Percentiles rank a stretch among this genome's conserved stretches.
phyloP scores from a whole-genome alignment of 768 basidiomycete species.

The Lactifluus echinatus region DNA sequence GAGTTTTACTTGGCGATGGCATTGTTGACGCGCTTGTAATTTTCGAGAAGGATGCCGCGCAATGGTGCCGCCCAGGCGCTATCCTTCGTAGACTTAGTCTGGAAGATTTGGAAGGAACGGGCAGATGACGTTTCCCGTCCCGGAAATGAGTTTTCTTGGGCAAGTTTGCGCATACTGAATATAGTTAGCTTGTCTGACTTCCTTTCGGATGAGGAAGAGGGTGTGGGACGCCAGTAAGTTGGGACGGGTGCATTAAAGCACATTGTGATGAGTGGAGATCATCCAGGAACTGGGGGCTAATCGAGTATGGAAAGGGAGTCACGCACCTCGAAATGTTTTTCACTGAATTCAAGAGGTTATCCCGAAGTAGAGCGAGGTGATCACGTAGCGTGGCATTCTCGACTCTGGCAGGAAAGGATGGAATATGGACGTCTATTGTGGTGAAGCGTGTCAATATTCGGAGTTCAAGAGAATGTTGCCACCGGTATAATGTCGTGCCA shows the following conservation, averaged over 20 bases:
- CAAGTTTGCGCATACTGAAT: conserved; percentile 18
- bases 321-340: conserved; percentile 18
- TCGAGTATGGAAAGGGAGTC: not conserved
- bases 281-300: conserved; percentile 8
- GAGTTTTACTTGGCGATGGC: conserved; percentile 17
- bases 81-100: conserved; percentile 8
- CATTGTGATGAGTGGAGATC: not conserved
- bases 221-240: not conserved
- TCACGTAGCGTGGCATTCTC: conserved; percentile 9
- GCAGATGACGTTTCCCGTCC: conserved; percentile 1
- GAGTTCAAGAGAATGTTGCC: not conserved
- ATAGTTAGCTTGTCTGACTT: conserved; percentile 4
- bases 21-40: conserved; percentile 15
- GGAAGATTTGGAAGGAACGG: conserved; percentile 17
- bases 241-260: not conserved
- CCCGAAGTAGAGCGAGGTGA: conserved; percentile 2
- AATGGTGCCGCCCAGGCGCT: conserved; percentile 19
- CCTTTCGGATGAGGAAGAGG: not conserved
- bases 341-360: conserved; percentile 9
- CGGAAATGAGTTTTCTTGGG: conserved; percentile 12
- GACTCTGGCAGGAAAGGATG: conserved; percentile 5
- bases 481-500: not conserved
- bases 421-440: conserved; percentile 16
- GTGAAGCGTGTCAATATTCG: not conserved
- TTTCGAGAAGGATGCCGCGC: conserved; percentile 17